Base-by-base conservation (phyloP, 352 stramenopile genomes). In the Pythium chondricola region DNA sequence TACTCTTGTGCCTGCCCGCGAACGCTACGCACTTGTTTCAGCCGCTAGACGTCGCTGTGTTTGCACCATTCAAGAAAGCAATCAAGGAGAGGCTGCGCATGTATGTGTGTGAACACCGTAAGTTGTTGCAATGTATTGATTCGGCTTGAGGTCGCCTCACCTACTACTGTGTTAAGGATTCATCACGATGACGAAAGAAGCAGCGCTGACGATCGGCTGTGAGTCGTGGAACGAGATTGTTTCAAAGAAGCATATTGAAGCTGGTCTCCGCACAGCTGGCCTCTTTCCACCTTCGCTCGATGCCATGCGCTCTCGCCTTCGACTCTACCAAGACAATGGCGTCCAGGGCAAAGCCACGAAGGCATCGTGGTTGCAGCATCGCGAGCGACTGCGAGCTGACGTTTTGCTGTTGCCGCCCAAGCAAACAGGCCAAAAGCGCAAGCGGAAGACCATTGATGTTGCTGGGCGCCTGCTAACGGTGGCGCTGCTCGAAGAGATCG, bases 21-120 rank as follows among this genome's bases (percentile, higher is more conserved):
- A 65, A 60, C 30, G 50, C 48, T 1, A 69, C 44, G 1, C 52
- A 67, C 22, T 40, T 67, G 0, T 13, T 53, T 1, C 59, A 63
- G 25, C 53, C 53, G 16, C 35, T 63, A 1, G 53, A 67, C 20
- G 41, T 63, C 16, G 50, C 41, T 31, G 49, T 61, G 3, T 63
- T 67, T 17, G 7, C 49, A 6, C 32, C 59, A 16, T 16, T 56
- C 14, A 56, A 56, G 49, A 47, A 46, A 26, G 24, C 21, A 17
- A 51, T 51, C 21, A 31, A 29, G 24, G 30, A 48, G 22, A 32
- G 32, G 32, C 24, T 45, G 24, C 39, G 39, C 39, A 45, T 18
- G 24, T 32, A 33, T 24, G 39, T 45, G 24, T 13, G 39, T 25
- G 39, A 45, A 16, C 39, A 45, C 21, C 22, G 39, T 45, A 45